phyloP scores from a whole-genome alignment of 495 filamentous ascomycete species.

The Neurospora sublineolata region DNA sequence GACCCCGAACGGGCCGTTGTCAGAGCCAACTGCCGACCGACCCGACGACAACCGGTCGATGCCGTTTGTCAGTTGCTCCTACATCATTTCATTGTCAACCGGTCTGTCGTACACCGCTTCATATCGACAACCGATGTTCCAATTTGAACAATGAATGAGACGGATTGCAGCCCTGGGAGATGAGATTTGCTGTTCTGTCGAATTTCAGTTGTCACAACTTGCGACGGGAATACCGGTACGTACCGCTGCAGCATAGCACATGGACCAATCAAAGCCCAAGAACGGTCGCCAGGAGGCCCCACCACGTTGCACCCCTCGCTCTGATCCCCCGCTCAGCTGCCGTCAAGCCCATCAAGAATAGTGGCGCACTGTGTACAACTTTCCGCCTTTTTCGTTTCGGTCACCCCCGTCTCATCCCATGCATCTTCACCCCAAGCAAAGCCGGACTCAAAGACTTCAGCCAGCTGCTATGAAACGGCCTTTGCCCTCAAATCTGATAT shows the following conservation, averaged over 20 bases:
- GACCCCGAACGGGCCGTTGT: neutral
- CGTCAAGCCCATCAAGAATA: neutral
- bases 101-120: neutral
- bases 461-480: neutral
- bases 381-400: neutral
- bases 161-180: neutral
- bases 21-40: neutral
- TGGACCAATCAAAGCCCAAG: neutral
- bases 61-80: neutral
- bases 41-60: neutral
- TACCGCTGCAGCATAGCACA: neutral
- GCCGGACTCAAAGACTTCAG: neutral
- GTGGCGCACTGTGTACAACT: neutral
- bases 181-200: neutral
- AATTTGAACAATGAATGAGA: neutral
- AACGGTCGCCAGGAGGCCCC: neutral
- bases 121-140: neutral
- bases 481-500: neutral
- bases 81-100: neutral
- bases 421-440: neutral
- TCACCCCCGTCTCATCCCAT: neutral
- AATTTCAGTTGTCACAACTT: neutral
- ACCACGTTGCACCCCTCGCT: neutral
- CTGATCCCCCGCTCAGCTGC: neutral
- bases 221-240: neutral